Evolutionary conservation across 768 basidiomycete species (phyloP), one percentile per base, ranked within the genome.

Genomic region (Naganishia onofrii): DNA sequence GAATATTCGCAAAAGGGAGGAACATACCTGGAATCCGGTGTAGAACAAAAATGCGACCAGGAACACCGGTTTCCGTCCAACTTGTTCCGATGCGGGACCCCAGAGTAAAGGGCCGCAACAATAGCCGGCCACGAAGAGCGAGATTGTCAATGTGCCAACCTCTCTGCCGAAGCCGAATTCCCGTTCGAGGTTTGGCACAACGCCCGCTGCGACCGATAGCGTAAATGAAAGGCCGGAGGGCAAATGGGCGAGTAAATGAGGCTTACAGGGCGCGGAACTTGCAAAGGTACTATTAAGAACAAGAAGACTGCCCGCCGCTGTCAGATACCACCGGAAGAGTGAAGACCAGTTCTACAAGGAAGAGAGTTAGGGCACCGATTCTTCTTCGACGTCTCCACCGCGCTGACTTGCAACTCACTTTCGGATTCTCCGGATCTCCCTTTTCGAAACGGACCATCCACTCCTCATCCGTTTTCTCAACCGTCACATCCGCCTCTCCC

Each of bases 31-130:
- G 53, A 79, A 73, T 0, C 78, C 78, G 1, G 73, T 76, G 72
- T 80, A 82, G 48, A 74, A 53, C 71, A 79, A 71, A 71, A 82
- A 80, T 19, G 78, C 71, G 69, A 81, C 38, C 73, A 84, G 73
- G 68, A 83, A 82, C 70, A 83, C 71, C 29, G 76, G 76, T 42
- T 80, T 74, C 1, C 83, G 79, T 1, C 83, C 83, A 71, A 77
- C 81, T 0, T 78, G 69, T 69, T 83, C 82, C 23, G 67, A 72
- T 21, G 66, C 63, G 7, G 65, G 73, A 64, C 69, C 69, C 79
- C 77, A 80, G 9, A 83, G 52, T 21, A 83, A 71, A 0, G 81
- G 81, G 19, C 82, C 81, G 26, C 81, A 71, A 46, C 74, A 78
- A 66, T 80, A 79, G 3, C 69, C 69, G 13, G 67, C 77, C 19